A percentile compares a stretch with the other conserved stretches of the same genome.
phyloP scores from a whole-genome alignment of 1,139 yeast genomes.

The Taiozyma sp. region DNA sequence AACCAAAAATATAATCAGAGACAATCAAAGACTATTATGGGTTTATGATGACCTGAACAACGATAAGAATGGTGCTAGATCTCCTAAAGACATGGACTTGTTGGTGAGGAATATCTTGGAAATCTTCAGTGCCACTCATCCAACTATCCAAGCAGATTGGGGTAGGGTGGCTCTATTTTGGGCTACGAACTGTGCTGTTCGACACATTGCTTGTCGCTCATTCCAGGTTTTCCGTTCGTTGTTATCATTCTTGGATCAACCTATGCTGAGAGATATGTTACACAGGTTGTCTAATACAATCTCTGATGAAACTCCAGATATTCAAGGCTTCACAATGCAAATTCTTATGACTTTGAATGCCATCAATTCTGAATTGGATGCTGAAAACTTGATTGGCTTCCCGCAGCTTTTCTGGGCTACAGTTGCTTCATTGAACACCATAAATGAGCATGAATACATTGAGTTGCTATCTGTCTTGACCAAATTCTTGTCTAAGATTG shows the following conservation, averaged over 20 bases:
- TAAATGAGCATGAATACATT: constrained; percentile 89
- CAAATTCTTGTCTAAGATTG: constrained; percentile 82
- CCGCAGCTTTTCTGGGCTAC: constrained; percentile 97
- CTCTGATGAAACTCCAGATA: constrained; percentile 82
- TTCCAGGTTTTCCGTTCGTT: constrained; percentile 89
- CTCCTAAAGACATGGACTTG: constrained; percentile 86
- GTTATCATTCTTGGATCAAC: constrained; percentile 72
- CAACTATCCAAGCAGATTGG: constrained; percentile 75
- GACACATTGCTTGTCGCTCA: constrained; percentile 95
- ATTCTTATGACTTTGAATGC: constrained; percentile 94
- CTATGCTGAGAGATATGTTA: constrained; percentile 90
- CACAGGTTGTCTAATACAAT: constrained; percentile 91
- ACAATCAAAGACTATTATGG: constrained; percentile 58
- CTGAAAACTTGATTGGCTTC: constrained; percentile 74
- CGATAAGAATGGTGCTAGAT: constrained; percentile 76
- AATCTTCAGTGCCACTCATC: constrained; percentile 45
- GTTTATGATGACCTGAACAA: constrained; percentile 79
- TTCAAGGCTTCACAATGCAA: constrained; percentile 97
- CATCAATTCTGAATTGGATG: constrained; percentile 76
- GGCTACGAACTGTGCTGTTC: constrained; percentile 98
- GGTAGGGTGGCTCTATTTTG: constrained; percentile 77
- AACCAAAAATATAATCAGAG: constrained; percentile 51
- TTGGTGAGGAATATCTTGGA: constrained; percentile 62
- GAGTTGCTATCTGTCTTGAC: constrained; percentile 81
- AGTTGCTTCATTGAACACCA: constrained; percentile 85